Base-by-base conservation (phyloP, 495 filamentous ascomycete species). In the Terfezia boudieri region DNA sequence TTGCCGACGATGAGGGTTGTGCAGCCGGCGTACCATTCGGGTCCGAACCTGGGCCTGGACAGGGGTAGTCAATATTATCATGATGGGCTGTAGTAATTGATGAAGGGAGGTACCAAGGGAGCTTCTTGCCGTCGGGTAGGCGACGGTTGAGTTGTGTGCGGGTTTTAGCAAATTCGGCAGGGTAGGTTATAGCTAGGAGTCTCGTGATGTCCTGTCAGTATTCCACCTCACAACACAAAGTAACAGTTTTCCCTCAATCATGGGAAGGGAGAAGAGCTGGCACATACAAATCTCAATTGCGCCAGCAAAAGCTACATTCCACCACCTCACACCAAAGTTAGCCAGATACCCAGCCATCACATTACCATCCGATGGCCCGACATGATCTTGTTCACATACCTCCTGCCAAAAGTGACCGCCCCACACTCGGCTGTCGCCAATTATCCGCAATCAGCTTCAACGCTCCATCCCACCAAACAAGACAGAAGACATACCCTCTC, bases 81-180 rank as follows among this genome's bases (percentile, higher is more conserved):
- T 49, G 16, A 38, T 38, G 20, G 36, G 61, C 20, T 57, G 36
- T 41, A 38, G 36, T 49, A 9, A 43, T 17, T 57, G 17, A 1
- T 26, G 10, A 9, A 37, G 35, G 36, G 23, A 5, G n/a, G 48
- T 48, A 61, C 83, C 84, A 95, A 49, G 88, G 86, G n/a, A 94
- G 75, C 71, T 90, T 94, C 70, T 88, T 70, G 48, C 79, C 79
- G 55, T 82, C 78, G 26, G 82, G 71, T 61, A 96, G 71, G 66
- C 79, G 77, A 60, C 83, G 81, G 61, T 98, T 96, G 61, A 98
- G 82, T 67, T 98, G 90, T 53, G 83, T 83, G 54, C 90, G 74
- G 49, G 90, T 98, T 69, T 98, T 98, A 55, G 89, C 90, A 68
- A 96, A 98, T 68, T 98, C 90, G 60, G 89, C 89, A 50, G 90